Evolutionary conservation across 2,329 filamentous ascomycete genomes (phyloP), one percentile per base, ranked within the genome.

Genomic region (Tolypocladium tundrense): DNA sequence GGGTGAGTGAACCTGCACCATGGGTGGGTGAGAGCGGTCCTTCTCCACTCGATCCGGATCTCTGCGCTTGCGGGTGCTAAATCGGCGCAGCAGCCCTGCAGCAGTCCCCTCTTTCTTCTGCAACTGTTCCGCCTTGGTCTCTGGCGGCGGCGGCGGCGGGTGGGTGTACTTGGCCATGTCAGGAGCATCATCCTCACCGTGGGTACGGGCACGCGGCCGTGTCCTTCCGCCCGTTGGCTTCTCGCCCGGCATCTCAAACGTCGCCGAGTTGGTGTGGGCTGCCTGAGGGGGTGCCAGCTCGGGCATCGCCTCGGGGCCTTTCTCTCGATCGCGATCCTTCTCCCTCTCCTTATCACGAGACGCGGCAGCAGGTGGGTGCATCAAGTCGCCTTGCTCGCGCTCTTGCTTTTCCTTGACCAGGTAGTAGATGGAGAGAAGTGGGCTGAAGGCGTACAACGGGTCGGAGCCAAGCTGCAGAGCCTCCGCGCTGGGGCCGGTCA

Each of bases 341-440:
- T 67, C 64, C 41, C 56, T 62, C 43, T 70, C 68, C 57, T 66
- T 69, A 16, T 74, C 72, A 7, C 70, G 69, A 10, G 67, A 60
- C 19, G 66, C 54, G 19, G 70, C 65, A 53, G 88, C 80, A 48
- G 79, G 77, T 31, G 84, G 75, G 50, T 77, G 60, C 35, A 62
- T 61, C 58, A 67, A 66, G 39, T 70, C 70, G 21, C 66, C 63
- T 53, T 76, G 76, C 66, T 97, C 92, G 41, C 90, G 85, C 54
- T 95, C 90, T 62, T 91, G 85, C 75, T 97, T 97, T 76, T 99
- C 94, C 64, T 85, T 87, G n/a, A 96, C 94, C 3, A 99, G 82
- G 67, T 96, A 96, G 72, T 99, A 99, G 16, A 99, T 87, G 1
- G 94, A 97, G 9, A 97, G 79, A 16, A 97, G 78, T 9, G 94